Conservation (phyloP, 129 eudicot species). For the Flaveria bidentis region DNA sequence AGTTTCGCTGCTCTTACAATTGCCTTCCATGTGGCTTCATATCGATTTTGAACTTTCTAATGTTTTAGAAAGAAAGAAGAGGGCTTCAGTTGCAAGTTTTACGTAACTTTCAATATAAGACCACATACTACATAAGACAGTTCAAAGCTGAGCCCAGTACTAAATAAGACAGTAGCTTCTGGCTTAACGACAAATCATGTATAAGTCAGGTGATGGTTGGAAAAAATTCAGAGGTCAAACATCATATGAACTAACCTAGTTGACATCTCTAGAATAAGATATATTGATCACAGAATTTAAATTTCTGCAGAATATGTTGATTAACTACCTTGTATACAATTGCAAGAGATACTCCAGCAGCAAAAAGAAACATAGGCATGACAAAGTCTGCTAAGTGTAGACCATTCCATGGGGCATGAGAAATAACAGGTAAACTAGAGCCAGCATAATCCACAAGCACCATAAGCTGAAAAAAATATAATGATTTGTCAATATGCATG, state of each 20-base stretch:
- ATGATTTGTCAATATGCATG: not conserved
- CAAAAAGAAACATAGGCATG: conserved; percentile 83
- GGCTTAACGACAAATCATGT: too few species aligned
- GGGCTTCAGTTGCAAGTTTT: too few species aligned
- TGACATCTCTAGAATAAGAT: conserved; percentile 10
- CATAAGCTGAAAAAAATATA: conserved; percentile 60
- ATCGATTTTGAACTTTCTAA: conserved; percentile 61
- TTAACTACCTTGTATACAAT: conserved; percentile 63
- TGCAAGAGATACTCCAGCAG: conserved; percentile 77
- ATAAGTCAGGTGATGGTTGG: too few species aligned
- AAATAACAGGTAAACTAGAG: conserved; percentile 59
- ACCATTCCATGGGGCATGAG: conserved; percentile 82
- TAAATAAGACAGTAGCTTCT: too few species aligned
- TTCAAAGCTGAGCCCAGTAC: too few species aligned
- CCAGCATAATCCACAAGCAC: conserved; percentile 78
- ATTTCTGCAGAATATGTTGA: conserved; percentile 13
- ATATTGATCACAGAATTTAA: not conserved
- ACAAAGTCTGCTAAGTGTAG: conserved; percentile 79
- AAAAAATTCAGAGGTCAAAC: not conserved
- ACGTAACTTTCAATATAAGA: too few species aligned
- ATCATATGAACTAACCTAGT: conserved; percentile 16
- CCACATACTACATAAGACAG: too few species aligned
- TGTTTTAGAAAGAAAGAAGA: conserved; percentile 29
- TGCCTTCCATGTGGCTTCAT: conserved; percentile 63
- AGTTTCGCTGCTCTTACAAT: conserved; percentile 53